Percentiles rank a stretch among this genome's conserved stretches.
Evolutionary conservation across 345 rosid genomes (phyloP).

Genomic region (Melaleuca alternifolia): DNA sequence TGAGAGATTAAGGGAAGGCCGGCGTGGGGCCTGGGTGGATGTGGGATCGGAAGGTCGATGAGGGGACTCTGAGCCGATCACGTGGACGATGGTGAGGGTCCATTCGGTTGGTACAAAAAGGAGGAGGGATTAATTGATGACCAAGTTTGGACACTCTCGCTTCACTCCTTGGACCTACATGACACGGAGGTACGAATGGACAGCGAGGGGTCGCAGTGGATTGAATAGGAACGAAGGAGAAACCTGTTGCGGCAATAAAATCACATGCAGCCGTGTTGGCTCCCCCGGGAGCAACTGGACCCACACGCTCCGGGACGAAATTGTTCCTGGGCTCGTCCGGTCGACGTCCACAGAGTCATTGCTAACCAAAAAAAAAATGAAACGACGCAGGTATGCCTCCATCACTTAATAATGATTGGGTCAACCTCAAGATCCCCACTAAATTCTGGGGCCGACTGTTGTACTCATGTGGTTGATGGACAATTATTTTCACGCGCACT

Average conservation of each 20-base stretch:
- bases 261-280: background rate
- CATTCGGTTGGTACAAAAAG: background rate
- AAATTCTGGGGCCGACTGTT: background rate
- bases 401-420: background rate
- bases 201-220: background rate
- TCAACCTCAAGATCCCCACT: background rate
- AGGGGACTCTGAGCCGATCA: background rate
- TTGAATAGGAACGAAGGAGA: background rate
- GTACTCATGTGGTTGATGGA: background rate
- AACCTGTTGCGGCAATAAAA: background rate
- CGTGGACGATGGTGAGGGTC: background rate
- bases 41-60: background rate
- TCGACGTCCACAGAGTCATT: background rate
- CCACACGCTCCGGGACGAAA: background rate
- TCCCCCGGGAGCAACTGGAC: background rate
- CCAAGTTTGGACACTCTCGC: background rate
- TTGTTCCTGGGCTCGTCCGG: background rate
- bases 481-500: background rate
- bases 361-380: background rate
- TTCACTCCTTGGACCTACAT: background rate
- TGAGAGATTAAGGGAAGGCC: background rate
- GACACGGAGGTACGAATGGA: background rate
- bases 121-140: background rate
- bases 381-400: background rate
- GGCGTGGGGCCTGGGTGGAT: background rate